Conservation (phyloP, 768 basidiomycete species). For the Hortiboletus flavorubellus region DNA sequence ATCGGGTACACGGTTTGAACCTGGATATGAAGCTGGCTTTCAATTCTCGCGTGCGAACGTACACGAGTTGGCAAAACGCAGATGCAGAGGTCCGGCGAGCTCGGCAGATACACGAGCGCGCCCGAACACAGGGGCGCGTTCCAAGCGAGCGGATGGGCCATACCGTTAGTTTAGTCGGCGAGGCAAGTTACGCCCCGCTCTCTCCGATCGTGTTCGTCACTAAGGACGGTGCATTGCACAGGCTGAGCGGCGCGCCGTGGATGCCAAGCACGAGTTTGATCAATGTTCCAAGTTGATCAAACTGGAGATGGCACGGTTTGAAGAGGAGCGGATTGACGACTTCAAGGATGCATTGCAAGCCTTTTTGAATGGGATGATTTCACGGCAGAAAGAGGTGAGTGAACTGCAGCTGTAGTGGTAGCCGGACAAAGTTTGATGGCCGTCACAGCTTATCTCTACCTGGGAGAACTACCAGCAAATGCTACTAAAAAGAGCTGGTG, state of each 20-base stretch:
- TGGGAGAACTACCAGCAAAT: constrained; percentile 84
- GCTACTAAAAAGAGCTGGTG: constrained; percentile 50
- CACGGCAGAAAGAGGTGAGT: constrained; percentile 74
- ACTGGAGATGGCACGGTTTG: constrained; percentile 84
- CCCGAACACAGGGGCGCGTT: constrained; percentile 70
- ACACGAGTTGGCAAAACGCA: constrained; percentile 74
- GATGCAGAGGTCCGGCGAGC: constrained; percentile 73
- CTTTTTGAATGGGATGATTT: constrained; percentile 85
- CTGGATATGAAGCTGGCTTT: constrained; percentile 67
- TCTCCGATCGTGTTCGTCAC: neutral
- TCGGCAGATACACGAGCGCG: constrained; percentile 77
- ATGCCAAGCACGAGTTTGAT: constrained; percentile 87
- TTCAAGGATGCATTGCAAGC: constrained; percentile 82
- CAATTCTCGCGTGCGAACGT: constrained; percentile 79
- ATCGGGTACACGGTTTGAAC: neutral
- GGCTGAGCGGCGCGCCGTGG: constrained; percentile 82
- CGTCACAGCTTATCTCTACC: constrained; percentile 56
- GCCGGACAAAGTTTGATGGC: neutral
- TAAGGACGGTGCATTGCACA: constrained; percentile 27
- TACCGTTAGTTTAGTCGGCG: constrained; percentile 76
- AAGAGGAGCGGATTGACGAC: constrained; percentile 90
- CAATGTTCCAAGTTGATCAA: constrained; percentile 86
- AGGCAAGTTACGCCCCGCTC: constrained; percentile 45
- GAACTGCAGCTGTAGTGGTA: no score
- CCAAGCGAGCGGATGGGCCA: constrained; percentile 66